Evolutionary conservation across 2,329 filamentous ascomycete genomes (phyloP).

Genomic region (Fusarium annulatum): DNA sequence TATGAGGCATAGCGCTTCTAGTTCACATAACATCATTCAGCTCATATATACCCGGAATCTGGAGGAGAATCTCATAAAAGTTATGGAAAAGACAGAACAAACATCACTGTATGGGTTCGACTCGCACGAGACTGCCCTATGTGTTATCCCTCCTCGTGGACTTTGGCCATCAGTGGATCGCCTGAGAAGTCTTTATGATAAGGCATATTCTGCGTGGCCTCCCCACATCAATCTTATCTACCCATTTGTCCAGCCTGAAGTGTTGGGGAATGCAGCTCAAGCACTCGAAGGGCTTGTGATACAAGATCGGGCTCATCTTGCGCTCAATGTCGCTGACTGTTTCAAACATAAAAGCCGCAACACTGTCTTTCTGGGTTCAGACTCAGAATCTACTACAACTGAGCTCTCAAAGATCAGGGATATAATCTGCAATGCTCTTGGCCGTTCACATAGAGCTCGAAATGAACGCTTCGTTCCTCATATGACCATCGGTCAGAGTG

Average conservation of each 20-base stretch:
- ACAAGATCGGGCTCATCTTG: conserved; percentile 38
- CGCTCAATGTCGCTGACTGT: conserved; percentile 55
- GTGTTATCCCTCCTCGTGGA: conserved; percentile 64
- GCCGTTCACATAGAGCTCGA: conserved; percentile 31
- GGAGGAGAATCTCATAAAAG: neutral
- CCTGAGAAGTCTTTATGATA: conserved; percentile 72
- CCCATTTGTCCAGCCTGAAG: conserved; percentile 67
- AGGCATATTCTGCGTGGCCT: conserved; percentile 70
- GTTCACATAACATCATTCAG: neutral
- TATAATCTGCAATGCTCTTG: conserved; percentile 52
- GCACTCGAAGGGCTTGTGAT: conserved; percentile 34
- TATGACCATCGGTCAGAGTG: conserved; percentile 70
- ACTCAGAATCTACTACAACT: conserved; percentile 5
- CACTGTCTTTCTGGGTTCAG: conserved; percentile 59
- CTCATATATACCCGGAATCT: neutral
- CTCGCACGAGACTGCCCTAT: conserved; percentile 70
- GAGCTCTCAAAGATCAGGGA: conserved; percentile 50
- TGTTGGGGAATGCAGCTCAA: conserved; percentile 57
- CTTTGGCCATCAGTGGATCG: conserved; percentile 62
- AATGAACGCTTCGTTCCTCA: conserved; percentile 55
- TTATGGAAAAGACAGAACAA: conserved; percentile 22
- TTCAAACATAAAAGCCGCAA: conserved; percentile 63
- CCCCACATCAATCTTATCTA: conserved; percentile 75
- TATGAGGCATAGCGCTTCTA: neutral
- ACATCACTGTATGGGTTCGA: conserved; percentile 17